Percentiles rank a stretch among this genome's conserved stretches.
Conservation (phyloP, 2,329 filamentous ascomycete genomes). For the Aspergillus sp. region DNA sequence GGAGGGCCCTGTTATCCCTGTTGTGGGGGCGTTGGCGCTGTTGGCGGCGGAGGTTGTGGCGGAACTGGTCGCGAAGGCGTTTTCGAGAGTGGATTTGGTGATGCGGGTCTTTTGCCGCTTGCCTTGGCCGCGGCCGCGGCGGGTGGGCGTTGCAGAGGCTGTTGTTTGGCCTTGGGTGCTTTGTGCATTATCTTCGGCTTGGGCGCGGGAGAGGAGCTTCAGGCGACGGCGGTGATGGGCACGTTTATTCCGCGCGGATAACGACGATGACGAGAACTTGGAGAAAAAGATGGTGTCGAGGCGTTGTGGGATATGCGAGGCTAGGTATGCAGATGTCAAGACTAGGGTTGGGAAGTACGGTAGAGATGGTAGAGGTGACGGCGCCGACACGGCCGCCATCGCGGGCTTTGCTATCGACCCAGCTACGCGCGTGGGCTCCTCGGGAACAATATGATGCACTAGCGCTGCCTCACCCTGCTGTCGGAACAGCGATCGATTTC, state of each 20-base stretch:
- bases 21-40: constrained; percentile 7
- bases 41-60: constrained; percentile 27
- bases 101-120: constrained; percentile 33
- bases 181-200: constrained; percentile 26
- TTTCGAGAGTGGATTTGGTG: constrained; percentile 34
- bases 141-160: constrained; percentile 22
- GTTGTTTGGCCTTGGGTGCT: constrained; percentile 8
- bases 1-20: constrained; percentile 29
- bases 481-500: constrained; percentile 39
- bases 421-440: constrained; percentile 14
- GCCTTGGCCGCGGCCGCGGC: constrained; percentile 2
- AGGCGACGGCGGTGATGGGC: constrained; percentile 35
- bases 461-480: constrained; percentile 38
- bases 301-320: constrained; percentile 39
- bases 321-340: constrained; percentile 41
- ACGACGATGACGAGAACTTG: constrained; percentile 38
- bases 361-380: constrained; percentile 29
- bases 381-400: constrained; percentile 15
- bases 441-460: constrained; percentile 33
- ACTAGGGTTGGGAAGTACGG: constrained; percentile 42
- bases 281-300: constrained; percentile 45
- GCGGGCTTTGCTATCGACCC: constrained; percentile 11
- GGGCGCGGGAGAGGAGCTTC: constrained; percentile 33
- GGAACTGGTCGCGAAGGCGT: constrained; percentile 32
- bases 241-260: constrained; percentile 37